Base-by-base conservation (phyloP, 192 early-diverging fungal species). In the Allomyces javanicus region DNA sequence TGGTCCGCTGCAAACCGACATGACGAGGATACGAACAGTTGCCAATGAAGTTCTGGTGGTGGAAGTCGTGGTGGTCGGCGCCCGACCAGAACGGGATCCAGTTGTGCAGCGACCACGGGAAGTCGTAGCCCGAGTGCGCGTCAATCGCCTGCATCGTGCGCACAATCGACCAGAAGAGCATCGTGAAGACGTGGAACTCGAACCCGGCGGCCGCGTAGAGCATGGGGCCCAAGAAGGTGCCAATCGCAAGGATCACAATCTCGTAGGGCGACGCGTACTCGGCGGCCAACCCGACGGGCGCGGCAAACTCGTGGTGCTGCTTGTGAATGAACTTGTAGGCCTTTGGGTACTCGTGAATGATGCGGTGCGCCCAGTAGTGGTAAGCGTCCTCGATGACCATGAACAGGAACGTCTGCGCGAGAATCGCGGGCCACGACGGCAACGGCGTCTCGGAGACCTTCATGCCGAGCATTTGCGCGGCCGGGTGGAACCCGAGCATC, bases 321-420 rank as follows among this genome's bases (percentile, higher is more conserved):
- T 97, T 97, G 85, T 97, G 94, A 66, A 97, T 87, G 66, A 79
- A 73, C 68, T 89, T 89, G 78, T 97, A 97, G 67, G 94, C 75
- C 43, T 83, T 80, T 4, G 87, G 86, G 71, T 85, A 88, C 33
- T 40, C 33, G 81, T 97, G 94, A 64, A 97, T 79, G 62, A 82
- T 75, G 40, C 92, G 86, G 78, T 97, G 94, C 24, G 84, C 76
- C 80, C 82, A 90, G 85, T 94, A 97, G 70, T 94, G 92, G 74
- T 83, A 91, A n/a, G 85, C 79, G 69, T 97, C 94, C 73, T 94
- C 92, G 64, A 87, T 75, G 26, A 94, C 66, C 63, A 97, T 83
- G 71, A 89, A 96, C 67, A 88, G 72, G 22, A 78, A 76, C 43
- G 84, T 78, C 75, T 90, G 87, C 65, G 76, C 44, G 11, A 77